Percentiles rank a stretch among this genome's conserved stretches.
These are phyloP conservation scores for Lactifluus hygrophoroides DNA, from an alignment of 768 basidiomycete genomes.

Conservation along the genomic window DNA sequence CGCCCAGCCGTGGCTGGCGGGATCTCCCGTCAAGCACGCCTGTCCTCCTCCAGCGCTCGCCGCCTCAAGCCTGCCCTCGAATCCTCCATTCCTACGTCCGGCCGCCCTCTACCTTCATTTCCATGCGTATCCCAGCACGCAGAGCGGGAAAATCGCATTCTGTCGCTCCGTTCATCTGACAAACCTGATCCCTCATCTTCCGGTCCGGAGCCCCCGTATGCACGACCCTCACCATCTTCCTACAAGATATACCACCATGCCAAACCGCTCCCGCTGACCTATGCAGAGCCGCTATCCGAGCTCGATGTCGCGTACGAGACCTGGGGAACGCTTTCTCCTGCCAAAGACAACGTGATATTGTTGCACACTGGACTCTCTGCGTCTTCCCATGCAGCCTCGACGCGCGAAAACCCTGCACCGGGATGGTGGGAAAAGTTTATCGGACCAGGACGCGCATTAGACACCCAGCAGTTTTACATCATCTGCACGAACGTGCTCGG, in stretches of 20 bases:
- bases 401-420: conserved; percentile 60
- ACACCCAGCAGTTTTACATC: conserved; percentile 87
- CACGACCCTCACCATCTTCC: conserved; percentile 63
- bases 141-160: conserved; percentile 50
- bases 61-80: not conserved
- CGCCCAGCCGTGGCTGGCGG: not conserved
- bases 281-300: conserved; percentile 46
- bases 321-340: conserved; percentile 82
- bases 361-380: conserved; percentile 95
- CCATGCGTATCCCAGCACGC: conserved; percentile 82
- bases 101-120: conserved; percentile 32
- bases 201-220: conserved; percentile 79
- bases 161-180: conserved; percentile 21
- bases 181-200: conserved; percentile 30
- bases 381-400: conserved; percentile 89
- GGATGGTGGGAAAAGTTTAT: conserved; percentile 99
- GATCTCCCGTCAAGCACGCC: not conserved
- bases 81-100: not conserved
- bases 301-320: conserved; percentile 96
- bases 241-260: conserved; percentile 64
- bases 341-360: conserved; percentile 81
- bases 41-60: not conserved
- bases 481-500: conserved; percentile 96
- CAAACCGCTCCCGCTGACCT: conserved; percentile 55
- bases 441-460: conserved; percentile 87